These are phyloP conservation scores for Geum urbanum DNA, from an alignment of 306 rosid species.

Conservation along the genomic window DNA sequence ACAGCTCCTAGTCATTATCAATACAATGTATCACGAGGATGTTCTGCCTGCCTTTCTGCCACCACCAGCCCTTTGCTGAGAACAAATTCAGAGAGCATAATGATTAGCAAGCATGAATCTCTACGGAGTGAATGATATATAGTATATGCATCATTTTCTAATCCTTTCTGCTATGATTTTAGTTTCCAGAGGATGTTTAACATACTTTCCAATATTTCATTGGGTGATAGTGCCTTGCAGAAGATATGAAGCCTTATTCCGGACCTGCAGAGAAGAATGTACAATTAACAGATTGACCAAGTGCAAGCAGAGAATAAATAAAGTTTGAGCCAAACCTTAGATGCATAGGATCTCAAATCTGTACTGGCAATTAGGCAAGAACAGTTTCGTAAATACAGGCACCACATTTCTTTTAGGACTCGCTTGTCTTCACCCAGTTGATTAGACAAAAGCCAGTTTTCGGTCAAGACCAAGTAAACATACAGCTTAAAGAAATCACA, in stretches of 20 bases:
- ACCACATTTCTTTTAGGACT: conserved; percentile 55
- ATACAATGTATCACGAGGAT: neutral
- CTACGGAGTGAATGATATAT: neutral
- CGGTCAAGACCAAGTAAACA: conserved; percentile 64
- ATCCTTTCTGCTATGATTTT: neutral
- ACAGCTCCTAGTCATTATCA: neutral
- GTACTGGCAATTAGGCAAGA: conserved; percentile 67
- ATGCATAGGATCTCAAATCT: conserved; percentile 70
- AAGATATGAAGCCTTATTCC: conserved; percentile 73
- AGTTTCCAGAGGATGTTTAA: neutral
- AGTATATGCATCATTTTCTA: neutral
- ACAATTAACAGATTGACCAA: conserved; percentile 1
- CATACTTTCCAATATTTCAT: neutral
- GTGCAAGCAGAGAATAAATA: conserved; percentile 19
- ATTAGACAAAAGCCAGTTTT: conserved; percentile 67
- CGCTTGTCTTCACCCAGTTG: conserved; percentile 38
- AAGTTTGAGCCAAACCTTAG: conserved; percentile 54
- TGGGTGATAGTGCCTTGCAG: conserved; percentile 49
- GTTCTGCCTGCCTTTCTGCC: neutral
- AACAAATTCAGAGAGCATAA: neutral
- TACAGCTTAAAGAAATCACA: conserved; percentile 72
- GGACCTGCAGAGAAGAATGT: conserved; percentile 52
- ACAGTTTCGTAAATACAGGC: conserved; percentile 55
- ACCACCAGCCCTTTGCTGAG: neutral
- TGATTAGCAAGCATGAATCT: neutral